Percentiles rank a stretch among this genome's conserved stretches.
phyloP scores from a whole-genome alignment of 441 rosid species.

The Pelargonium cotyledonis region DNA sequence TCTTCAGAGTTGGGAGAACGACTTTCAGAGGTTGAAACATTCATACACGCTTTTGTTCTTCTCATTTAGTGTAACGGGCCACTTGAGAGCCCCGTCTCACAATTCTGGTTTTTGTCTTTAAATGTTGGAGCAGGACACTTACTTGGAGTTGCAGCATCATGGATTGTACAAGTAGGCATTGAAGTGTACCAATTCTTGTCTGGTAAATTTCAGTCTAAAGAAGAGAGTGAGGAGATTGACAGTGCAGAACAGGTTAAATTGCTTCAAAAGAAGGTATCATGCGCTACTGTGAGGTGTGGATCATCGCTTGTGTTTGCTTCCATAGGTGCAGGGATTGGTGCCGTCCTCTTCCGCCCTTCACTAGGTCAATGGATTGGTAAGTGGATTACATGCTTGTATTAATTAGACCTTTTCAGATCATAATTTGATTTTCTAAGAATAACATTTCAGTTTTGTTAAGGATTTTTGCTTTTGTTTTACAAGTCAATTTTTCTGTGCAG shows the following conservation, averaged over 20 bases:
- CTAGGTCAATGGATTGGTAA: slow-evolving; percentile 84
- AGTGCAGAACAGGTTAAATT: slow-evolving; percentile 40
- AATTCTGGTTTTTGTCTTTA: neutral
- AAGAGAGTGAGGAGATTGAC: slow-evolving; percentile 33
- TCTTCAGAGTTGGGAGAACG: slow-evolving; percentile 67
- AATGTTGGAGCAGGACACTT: slow-evolving; percentile 57
- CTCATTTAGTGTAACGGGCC: neutral
- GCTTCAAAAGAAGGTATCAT: slow-evolving; percentile 61
- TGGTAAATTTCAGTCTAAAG: slow-evolving; percentile 13
- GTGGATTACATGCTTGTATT: slow-evolving; percentile 8
- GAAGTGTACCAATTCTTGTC: slow-evolving; percentile 54
- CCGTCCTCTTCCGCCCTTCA: slow-evolving; percentile 64
- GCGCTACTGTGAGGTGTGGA: slow-evolving; percentile 57
- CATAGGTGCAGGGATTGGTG: slow-evolving; percentile 82
- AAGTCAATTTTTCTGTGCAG: slow-evolving; percentile 31
- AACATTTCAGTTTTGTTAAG: neutral
- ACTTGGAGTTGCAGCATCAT: slow-evolving; percentile 77
- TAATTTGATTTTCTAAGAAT: neutral
- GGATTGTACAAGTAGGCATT: slow-evolving; percentile 82
- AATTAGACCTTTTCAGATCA: neutral
- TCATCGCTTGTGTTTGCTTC: slow-evolving; percentile 75
- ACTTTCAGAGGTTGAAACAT: slow-evolving; percentile 67
- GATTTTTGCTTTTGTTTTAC: neutral
- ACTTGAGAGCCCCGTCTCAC: no score
- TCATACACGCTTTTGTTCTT: neutral